Conservation (phyloP, 2,329 filamentous ascomycete species). For the Fusarium gaditjirri region DNA sequence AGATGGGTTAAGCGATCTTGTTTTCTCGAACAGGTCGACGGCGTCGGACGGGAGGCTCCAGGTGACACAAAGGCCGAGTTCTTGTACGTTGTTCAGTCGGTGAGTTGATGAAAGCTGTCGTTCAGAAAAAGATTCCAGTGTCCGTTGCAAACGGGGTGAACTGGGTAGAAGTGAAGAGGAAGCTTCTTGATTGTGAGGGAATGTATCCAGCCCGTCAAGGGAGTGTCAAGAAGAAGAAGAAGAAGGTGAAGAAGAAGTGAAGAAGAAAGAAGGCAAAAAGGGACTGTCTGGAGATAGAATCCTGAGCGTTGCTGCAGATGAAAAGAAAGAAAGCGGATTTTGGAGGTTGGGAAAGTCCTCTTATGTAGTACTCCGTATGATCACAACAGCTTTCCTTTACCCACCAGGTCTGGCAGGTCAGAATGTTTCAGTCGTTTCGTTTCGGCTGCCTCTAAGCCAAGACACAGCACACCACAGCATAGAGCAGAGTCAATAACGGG, state of each 20-base stretch:
- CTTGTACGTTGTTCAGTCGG: constrained; percentile 25
- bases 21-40: constrained; percentile 36
- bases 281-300: constrained; percentile 33
- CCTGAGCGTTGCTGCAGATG: constrained; percentile 40
- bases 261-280: constrained; percentile 24
- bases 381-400: neutral
- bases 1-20: constrained; percentile 27
- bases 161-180: constrained; percentile 1
- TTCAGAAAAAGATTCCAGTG: constrained; percentile 25
- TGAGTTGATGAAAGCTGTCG: constrained; percentile 12
- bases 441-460: constrained; percentile 30
- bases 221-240: constrained; percentile 26
- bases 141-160: constrained; percentile 30
- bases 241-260: constrained; percentile 11
- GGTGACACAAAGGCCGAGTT: constrained; percentile 28
- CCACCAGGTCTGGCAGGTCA: constrained; percentile 4
- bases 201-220: constrained; percentile 38
- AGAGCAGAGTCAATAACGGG: neutral
- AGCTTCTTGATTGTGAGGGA: constrained; percentile 30
- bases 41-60: constrained; percentile 24
- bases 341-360: constrained; percentile 28
- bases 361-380: constrained; percentile 35
- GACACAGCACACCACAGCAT: neutral
- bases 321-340: neutral
- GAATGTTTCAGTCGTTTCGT: constrained; percentile 40